Evolutionary conservation across 2,329 filamentous ascomycete genomes (phyloP), one percentile per base, ranked within the genome.

Genomic region (Alternaria sp.): DNA sequence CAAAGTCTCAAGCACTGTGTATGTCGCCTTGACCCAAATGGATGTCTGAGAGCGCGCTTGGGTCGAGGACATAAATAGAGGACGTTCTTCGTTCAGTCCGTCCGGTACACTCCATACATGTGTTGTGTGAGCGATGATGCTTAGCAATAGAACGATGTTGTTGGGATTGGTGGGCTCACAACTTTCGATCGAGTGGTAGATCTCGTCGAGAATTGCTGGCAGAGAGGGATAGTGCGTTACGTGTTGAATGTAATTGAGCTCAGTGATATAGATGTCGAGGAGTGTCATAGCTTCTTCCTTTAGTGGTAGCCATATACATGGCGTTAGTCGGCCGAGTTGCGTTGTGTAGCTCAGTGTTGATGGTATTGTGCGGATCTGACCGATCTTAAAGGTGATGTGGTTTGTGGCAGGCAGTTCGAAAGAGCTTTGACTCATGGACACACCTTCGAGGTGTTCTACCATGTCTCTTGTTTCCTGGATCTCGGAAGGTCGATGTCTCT

Each of bases 201-300:
- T 43, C 5, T 56, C 54, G 18, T 56, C 14, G 11, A 46, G 11
- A 3, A 74, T 26, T 7, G 58, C 25, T 15, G 67, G 67, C 7
- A 80, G 58, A 0, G 75, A 75, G 3, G 77, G 79, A 6, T 37
- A 54, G 50, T 80, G 78, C 2, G 78, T 61, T 21, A 82, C 69
- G 59, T 81, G 79, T 33, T 80, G 75, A 26, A 80, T 64, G 51
- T 73, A 76, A 9, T 73, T 77, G 23, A 80, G 64, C 14, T 79
- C 69, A 12, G 56, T 43, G 8, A 79, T 54, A 44, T 78, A 81
- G 61, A 77, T 78, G 8, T 80, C 66, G 4, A 79, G 49, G 2
- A 82, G 67, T 9, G 69, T 53, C 30, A 64, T 73, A 5, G 79
- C 69, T 68, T 82, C 80, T 9, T 72, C 64, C n/a, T 74, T 64